These are phyloP conservation scores for Clonostachys sp. DNA, from an alignment of 2,329 filamentous ascomycete genomes.

Conservation along the genomic window DNA sequence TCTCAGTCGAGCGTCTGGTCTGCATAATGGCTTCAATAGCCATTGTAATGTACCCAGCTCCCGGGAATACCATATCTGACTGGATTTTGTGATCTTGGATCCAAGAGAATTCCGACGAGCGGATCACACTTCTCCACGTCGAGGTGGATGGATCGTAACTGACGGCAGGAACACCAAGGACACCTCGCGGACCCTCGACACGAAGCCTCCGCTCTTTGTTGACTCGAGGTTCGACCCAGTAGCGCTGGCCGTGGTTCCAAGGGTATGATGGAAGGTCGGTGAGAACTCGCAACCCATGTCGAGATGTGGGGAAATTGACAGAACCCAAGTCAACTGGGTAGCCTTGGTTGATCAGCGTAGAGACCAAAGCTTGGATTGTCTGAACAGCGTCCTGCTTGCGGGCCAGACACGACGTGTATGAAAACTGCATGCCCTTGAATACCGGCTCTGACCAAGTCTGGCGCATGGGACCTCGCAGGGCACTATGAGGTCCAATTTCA, in stretches of 20 bases:
- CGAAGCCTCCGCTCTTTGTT: conserved; percentile 17
- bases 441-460: background rate
- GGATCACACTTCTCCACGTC: conserved; percentile 13
- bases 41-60: conserved; percentile 23
- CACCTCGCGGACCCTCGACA: conserved; percentile 26
- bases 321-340: background rate
- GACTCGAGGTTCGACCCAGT: conserved; percentile 11
- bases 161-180: conserved; percentile 14
- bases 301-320: conserved; percentile 7
- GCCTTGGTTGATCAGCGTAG: background rate
- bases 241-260: conserved; percentile 16
- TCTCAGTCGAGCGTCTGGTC: background rate
- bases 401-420: conserved; percentile 5
- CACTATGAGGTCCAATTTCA: conserved; percentile 7
- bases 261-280: conserved; percentile 13
- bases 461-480: conserved; percentile 4
- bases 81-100: conserved; percentile 19
- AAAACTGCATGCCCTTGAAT: background rate
- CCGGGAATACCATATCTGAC: conserved; percentile 20
- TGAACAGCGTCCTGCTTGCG: conserved; percentile 2
- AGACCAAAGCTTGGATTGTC: conserved; percentile 2
- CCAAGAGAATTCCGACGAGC: conserved; percentile 17
- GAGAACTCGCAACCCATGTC: conserved; percentile 1
- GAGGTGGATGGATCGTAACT: conserved; percentile 10
- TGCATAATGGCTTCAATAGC: conserved; percentile 20